phyloP scores from a whole-genome alignment of 352 stramenopile genomes.

The Globisporangium canariense region DNA sequence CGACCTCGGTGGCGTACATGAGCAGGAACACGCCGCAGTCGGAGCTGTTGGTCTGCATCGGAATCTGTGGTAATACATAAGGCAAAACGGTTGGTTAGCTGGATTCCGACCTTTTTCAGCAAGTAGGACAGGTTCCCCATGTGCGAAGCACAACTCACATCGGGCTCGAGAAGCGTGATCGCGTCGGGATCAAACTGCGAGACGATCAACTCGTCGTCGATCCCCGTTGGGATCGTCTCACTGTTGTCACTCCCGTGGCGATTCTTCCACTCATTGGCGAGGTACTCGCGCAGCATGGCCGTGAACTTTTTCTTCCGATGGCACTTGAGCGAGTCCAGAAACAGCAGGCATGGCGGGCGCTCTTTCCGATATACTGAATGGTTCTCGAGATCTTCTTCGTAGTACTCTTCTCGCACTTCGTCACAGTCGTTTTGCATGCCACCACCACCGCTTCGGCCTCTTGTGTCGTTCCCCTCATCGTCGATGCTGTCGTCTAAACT shows the following conservation, averaged over 20 bases:
- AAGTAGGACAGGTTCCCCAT: too few species aligned
- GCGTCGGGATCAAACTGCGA: conserved; percentile 50
- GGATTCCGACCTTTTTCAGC: too few species aligned
- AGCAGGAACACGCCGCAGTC: conserved; percentile 90
- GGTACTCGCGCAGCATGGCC: conserved; percentile 80
- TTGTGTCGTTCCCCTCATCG: background rate
- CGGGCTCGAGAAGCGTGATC: conserved; percentile 61
- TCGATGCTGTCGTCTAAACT: background rate
- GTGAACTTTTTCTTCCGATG: conserved; percentile 90
- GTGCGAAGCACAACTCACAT: conserved; percentile 39
- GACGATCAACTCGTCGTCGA: conserved; percentile 25
- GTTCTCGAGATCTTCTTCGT: conserved; percentile 49
- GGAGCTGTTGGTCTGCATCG: conserved; percentile 91
- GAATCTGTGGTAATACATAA: conserved; percentile 48
- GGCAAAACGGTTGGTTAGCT: too few species aligned
- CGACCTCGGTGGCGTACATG: conserved; percentile 72
- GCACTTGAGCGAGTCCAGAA: conserved; percentile 94
- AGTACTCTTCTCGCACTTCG: conserved; percentile 21
- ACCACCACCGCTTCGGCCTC: background rate
- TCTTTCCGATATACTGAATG: conserved; percentile 29
- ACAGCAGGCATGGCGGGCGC: conserved; percentile 84
- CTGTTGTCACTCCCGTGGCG: conserved; percentile 6
- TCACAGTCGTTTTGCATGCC: conserved; percentile 3
- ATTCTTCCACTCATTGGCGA: conserved; percentile 77
- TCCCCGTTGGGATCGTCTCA: background rate